These are phyloP conservation scores for Trametes coccinea DNA, from an alignment of 768 basidiomycete species.

Conservation along the genomic window DNA sequence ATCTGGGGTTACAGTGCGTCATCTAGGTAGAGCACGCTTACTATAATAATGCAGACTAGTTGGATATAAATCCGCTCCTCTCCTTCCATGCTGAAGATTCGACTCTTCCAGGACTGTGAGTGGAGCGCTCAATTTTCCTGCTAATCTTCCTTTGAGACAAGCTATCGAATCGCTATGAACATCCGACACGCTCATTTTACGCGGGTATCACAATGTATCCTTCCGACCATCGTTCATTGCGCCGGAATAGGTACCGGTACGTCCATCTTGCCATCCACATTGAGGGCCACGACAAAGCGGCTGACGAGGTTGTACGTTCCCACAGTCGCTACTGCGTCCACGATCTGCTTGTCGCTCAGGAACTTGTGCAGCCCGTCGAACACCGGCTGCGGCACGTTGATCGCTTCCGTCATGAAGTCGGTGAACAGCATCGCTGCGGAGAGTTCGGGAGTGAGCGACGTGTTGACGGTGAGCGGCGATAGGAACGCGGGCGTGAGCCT, in stretches of 20 bases:
- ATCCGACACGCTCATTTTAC: too few relatives aligned
- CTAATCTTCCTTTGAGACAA: too few relatives aligned
- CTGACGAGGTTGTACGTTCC: constrained; percentile 35
- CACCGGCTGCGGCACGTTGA: constrained; percentile 33
- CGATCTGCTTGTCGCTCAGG: constrained; percentile 33
- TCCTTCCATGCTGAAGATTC: background rate
- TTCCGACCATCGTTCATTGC: background rate
- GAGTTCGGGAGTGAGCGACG: constrained; percentile 29
- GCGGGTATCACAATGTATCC: too few relatives aligned
- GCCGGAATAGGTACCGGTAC: constrained; percentile 32
- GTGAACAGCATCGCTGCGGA: constrained; percentile 33
- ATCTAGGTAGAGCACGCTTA: background rate
- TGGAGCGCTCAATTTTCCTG: background rate
- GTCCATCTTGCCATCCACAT: constrained; percentile 36
- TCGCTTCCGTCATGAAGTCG: constrained; percentile 31
- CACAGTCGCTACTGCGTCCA: constrained; percentile 34
- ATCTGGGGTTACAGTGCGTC: background rate
- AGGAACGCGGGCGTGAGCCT: constrained; percentile 27
- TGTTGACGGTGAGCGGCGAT: constrained; percentile 1
- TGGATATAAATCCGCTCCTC: background rate
- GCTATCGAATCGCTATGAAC: too few relatives aligned
- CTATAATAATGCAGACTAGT: constrained; percentile 6
- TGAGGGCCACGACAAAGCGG: constrained; percentile 35
- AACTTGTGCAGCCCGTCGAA: constrained; percentile 30
- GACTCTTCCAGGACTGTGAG: background rate